Percentiles rank a stretch among this genome's conserved stretches.
Conservation (phyloP, 345 rosid species). For the Camelina hispida region DNA sequence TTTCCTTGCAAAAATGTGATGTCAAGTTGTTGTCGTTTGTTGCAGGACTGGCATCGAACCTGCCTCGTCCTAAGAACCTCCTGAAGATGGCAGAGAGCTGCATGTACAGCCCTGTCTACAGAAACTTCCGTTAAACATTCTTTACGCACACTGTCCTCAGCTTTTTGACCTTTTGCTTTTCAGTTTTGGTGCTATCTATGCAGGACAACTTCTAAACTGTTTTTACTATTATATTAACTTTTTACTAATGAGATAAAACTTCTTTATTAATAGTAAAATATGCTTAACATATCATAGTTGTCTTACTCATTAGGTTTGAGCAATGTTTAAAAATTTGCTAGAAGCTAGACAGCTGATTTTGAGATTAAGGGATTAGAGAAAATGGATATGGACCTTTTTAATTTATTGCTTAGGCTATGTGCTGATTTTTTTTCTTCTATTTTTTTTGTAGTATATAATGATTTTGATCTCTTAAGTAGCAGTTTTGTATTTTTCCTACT, state of each 20-base stretch:
- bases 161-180: slow-evolving; percentile 17
- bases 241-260: not conserved
- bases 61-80: slow-evolving; percentile 86
- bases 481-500: no score
- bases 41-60: slow-evolving; percentile 84
- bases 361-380: not conserved
- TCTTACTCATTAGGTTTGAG: no score
- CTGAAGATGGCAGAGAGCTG: slow-evolving; percentile 88
- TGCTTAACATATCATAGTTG: no score
- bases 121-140: slow-evolving; percentile 68
- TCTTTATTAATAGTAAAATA: no score
- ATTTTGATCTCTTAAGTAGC: no score
- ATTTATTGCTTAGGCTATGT: not conserved
- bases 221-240: slow-evolving; percentile 1
- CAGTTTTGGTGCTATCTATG: slow-evolving; percentile 19
- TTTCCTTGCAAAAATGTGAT: not conserved
- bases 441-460: not conserved
- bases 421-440: not conserved
- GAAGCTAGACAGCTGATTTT: not conserved
- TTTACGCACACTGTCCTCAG: slow-evolving; percentile 5
- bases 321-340: no score
- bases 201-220: slow-evolving; percentile 12
- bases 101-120: slow-evolving; percentile 92
- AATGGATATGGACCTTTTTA: not conserved
- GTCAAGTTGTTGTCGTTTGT: slow-evolving; percentile 1